Evolutionary conservation across 257 asterid species (phyloP).

Genomic region (Leonotis leonurus): DNA sequence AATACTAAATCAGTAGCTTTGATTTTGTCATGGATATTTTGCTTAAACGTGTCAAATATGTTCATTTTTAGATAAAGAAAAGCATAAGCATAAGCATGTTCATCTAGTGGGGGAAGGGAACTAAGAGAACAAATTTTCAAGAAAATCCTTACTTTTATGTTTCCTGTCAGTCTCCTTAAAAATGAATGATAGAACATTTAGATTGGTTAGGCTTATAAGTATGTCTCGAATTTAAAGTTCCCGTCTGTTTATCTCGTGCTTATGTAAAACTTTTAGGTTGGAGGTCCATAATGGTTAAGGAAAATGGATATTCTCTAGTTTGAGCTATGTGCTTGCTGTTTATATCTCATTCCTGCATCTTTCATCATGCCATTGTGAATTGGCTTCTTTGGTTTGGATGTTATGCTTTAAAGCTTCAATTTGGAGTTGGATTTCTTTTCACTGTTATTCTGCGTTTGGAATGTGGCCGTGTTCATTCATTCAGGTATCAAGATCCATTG

Average conservation of each 20-base stretch:
- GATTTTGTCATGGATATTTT: neutral
- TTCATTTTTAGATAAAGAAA: neutral
- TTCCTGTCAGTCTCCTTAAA: neutral
- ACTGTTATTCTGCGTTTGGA: neutral
- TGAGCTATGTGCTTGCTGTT: neutral
- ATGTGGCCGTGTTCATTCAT: neutral
- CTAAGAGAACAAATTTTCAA: neutral
- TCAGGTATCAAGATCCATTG: slow-evolving; percentile 71
- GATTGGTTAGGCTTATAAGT: neutral
- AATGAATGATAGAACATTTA: neutral
- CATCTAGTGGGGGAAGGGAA: neutral
- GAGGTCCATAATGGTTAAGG: neutral
- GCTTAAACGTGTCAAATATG: neutral
- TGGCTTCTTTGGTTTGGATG: neutral
- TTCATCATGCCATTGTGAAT: neutral
- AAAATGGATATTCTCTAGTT: neutral
- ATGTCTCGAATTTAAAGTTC: neutral
- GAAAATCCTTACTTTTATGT: neutral
- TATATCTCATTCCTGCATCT: neutral
- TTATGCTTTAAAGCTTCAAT: neutral
- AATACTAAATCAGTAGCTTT: neutral
- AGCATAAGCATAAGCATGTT: neutral
- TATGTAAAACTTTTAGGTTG: neutral
- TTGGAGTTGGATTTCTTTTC: neutral
- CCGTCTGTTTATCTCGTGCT: neutral